phyloP scores from a whole-genome alignment of 1,284 basidiomycete species.

The Wolfiporia cocos region DNA sequence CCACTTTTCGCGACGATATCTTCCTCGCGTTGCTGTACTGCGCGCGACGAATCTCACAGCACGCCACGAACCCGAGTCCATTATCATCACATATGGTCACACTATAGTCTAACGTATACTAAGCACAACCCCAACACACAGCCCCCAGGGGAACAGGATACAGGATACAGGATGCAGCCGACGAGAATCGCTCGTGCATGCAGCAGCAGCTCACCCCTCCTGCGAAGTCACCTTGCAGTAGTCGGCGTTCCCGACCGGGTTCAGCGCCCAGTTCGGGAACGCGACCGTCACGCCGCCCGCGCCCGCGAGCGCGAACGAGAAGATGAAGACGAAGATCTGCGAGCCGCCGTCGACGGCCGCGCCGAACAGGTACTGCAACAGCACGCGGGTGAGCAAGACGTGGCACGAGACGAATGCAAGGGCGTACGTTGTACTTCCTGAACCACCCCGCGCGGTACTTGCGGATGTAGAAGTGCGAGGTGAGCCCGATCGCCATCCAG shows the following conservation, averaged over 20 bases:
- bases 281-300: constrained; percentile 5
- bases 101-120: no score
- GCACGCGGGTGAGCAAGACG: background rate
- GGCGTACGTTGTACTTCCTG: constrained; percentile 43
- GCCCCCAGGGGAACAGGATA: no score
- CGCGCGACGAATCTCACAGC: no score
- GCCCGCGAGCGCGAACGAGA: constrained; percentile 9
- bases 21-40: no score
- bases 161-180: no score
- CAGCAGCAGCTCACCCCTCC: no score
- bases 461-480: constrained; percentile 20
- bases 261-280: constrained; percentile 9
- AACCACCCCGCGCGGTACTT: constrained; percentile 37
- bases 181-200: no score
- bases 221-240: constrained; percentile 8
- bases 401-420: background rate
- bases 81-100: no score
- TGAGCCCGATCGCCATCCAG: constrained; percentile 12
- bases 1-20: no score
- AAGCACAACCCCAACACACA: no score
- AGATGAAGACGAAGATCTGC: constrained; percentile 10
- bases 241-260: constrained; percentile 8
- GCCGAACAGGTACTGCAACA: constrained; percentile 7
- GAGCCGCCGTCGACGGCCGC: constrained; percentile 8
- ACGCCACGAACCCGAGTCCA: no score